Conservation (phyloP, 2,329 filamentous ascomycete genomes). For the Daldinia sp. region DNA sequence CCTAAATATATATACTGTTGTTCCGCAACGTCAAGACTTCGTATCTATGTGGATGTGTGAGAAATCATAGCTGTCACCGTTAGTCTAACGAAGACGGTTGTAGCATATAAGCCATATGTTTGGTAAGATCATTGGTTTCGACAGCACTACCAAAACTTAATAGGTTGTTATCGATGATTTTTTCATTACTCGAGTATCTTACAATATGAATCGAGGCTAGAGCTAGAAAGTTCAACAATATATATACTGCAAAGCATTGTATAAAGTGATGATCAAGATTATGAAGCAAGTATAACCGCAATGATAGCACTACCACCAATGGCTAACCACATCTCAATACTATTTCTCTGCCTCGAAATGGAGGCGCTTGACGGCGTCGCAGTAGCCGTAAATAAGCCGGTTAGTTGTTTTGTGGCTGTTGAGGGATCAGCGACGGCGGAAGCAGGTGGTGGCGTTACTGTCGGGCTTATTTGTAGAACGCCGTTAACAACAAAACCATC, state of each 20-base stretch:
- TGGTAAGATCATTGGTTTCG: not conserved
- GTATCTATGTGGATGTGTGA: too few species aligned
- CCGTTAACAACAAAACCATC: conserved; percentile 34
- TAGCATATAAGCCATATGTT: not conserved
- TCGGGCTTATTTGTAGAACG: conserved; percentile 24
- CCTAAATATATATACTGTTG: not conserved
- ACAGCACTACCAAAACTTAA: not conserved
- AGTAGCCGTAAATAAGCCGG: conserved; percentile 28
- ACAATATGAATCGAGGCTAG: not conserved
- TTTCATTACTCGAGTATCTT: not conserved
- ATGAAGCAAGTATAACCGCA: conserved; percentile 6
- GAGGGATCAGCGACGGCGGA: not conserved
- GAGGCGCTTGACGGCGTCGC: conserved; percentile 26
- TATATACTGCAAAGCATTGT: not conserved
- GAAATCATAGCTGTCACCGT: too few species aligned
- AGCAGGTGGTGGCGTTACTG: conserved; percentile 8
- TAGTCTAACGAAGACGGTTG: too few species aligned
- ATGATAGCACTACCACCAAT: conserved; percentile 9
- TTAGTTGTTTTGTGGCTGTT: conserved; percentile 12
- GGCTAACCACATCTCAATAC: not conserved
- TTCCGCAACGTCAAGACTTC: too few species aligned
- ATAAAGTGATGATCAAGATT: not conserved
- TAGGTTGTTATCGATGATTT: not conserved
- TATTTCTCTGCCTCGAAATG: not conserved
- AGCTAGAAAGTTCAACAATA: not conserved